These are phyloP conservation scores for Ophiostoma piceae DNA, from an alignment of 2,329 filamentous ascomycete genomes.

Conservation along the genomic window DNA sequence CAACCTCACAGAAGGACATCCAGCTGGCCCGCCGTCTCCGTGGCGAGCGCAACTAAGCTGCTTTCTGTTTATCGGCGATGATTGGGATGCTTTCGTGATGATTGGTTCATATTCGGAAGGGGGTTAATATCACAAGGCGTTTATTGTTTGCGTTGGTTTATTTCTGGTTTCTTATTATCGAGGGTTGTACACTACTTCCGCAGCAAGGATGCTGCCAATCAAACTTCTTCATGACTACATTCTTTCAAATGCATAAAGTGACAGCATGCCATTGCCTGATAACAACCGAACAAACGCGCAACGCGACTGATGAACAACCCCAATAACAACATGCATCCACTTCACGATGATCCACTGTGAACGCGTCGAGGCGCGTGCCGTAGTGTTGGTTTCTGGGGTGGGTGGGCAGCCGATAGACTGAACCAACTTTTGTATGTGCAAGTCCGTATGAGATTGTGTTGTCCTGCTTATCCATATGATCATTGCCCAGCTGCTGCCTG, in stretches of 20 bases:
- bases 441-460: not conserved
- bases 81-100: conserved; percentile 42
- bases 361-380: conserved; percentile 4
- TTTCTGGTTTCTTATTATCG: conserved; percentile 30
- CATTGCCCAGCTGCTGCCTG: not conserved
- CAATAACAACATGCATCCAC: not conserved
- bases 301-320: not conserved
- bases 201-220: conserved; percentile 25
- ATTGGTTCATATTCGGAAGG: conserved; percentile 32
- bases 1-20: conserved; percentile 69
- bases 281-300: not conserved
- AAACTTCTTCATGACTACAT: conserved; percentile 21
- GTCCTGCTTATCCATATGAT: not conserved
- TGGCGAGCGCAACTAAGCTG: conserved; percentile 76
- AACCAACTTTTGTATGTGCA: not conserved
- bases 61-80: not conserved
- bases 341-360: not conserved
- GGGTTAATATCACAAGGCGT: conserved; percentile 41
- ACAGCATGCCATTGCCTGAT: not conserved
- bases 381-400: not conserved
- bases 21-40: conserved; percentile 93
- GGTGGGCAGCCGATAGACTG: not conserved
- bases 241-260: not conserved
- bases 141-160: conserved; percentile 40
- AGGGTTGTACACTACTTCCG: conserved; percentile 43